phyloP scores from a whole-genome alignment of 2,329 filamentous ascomycete species.

The Neophaeococcomyces mojaviensis region DNA sequence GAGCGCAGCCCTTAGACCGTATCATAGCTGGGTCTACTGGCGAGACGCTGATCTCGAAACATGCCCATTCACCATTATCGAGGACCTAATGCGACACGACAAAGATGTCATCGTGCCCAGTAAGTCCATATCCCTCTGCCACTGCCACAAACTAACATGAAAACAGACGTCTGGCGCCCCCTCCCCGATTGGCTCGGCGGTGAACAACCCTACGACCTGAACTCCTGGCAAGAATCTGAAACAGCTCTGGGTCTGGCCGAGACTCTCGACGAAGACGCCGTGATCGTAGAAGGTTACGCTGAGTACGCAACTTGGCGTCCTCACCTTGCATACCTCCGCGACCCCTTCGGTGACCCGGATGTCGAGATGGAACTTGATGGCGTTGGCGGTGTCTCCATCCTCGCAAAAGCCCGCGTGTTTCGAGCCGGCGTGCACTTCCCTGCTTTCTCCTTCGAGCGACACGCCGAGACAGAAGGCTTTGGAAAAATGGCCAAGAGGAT shows the following conservation, averaged over 20 bases:
- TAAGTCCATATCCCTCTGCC: slow-evolving; percentile 47
- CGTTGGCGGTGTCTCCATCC: slow-evolving; percentile 82
- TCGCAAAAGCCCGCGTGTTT: slow-evolving; percentile 94
- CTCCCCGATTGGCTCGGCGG: slow-evolving; percentile 97
- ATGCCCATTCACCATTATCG: slow-evolving; percentile 89
- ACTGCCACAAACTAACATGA: slow-evolving; percentile 2
- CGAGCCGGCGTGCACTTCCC: slow-evolving; percentile 93
- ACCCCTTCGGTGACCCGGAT: slow-evolving; percentile 94
- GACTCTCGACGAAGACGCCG: slow-evolving; percentile 91
- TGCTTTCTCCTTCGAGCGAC: slow-evolving; percentile 96
- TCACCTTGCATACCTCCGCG: slow-evolving; percentile 90
- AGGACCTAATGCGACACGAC: slow-evolving; percentile 97
- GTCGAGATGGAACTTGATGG: slow-evolving; percentile 99
- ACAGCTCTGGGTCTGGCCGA: slow-evolving; percentile 89
- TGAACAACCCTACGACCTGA: slow-evolving; percentile 95
- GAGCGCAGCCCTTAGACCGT: slow-evolving; percentile 83
- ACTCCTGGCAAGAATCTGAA: slow-evolving; percentile 99
- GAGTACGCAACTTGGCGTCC: slow-evolving; percentile 98
- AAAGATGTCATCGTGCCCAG: slow-evolving; percentile 98
- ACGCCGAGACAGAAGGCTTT: slow-evolving; percentile 96
- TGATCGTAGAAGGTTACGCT: slow-evolving; percentile 97
- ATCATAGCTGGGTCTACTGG: slow-evolving; percentile 99
- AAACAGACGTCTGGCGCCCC: slow-evolving; percentile 91
- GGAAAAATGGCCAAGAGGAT: slow-evolving; percentile 99
- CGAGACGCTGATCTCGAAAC: slow-evolving; percentile 97